Percentiles rank a stretch among this genome's conserved stretches.
phyloP scores from a whole-genome alignment of 2,329 filamentous ascomycete species.

The Colletotrichum sp. region DNA sequence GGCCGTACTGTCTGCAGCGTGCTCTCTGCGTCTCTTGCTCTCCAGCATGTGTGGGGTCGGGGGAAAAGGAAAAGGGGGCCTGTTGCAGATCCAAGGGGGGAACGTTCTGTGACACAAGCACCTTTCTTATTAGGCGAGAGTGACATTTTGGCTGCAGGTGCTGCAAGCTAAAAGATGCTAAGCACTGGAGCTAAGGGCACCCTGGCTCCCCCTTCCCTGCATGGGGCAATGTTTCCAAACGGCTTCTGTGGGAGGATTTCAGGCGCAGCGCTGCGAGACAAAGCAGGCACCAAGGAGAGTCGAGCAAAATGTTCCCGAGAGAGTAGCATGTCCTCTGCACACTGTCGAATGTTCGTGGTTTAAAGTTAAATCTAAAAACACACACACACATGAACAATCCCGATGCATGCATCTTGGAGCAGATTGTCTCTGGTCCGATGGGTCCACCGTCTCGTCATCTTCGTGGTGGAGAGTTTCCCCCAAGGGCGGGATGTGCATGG shows the following conservation, averaged over 20 bases:
- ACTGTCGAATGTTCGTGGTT: background rate
- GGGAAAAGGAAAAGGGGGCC: background rate
- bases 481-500: background rate
- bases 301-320: background rate
- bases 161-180: background rate
- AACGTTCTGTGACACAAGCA: background rate
- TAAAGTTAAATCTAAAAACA: background rate
- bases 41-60: background rate
- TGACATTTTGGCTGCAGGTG: background rate
- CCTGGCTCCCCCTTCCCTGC: background rate
- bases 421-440: background rate
- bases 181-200: background rate
- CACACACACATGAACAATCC: background rate
- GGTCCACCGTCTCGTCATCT: background rate
- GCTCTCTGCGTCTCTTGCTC: background rate
- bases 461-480: background rate
- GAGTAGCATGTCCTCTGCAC: background rate
- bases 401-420: background rate
- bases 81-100: background rate
- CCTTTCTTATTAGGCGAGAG: background rate
- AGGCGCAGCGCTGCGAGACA: background rate
- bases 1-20: background rate
- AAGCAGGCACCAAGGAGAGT: background rate
- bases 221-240: conserved; percentile 11
- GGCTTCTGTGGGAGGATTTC: background rate